A percentile compares a stretch with the other conserved stretches of the same genome.
Conservation (phyloP, 2,329 filamentous ascomycete genomes). For the Penicillium sp. region DNA sequence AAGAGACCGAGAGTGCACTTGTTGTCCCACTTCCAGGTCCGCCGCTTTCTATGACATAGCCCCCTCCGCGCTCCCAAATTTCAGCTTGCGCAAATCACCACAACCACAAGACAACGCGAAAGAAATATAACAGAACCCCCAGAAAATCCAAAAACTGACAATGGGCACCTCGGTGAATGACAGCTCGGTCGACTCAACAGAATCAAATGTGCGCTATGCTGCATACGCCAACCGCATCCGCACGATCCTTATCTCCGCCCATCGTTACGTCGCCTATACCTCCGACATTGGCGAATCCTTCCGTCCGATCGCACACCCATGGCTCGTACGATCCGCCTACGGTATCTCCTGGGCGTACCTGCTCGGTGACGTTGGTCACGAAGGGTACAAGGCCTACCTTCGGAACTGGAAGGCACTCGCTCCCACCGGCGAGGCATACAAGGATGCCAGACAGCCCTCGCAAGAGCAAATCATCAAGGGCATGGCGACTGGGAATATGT, state of each 20-base stretch:
- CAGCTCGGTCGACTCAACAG: constrained; percentile 73
- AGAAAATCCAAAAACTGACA: constrained; percentile 11
- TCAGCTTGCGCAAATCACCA: background rate
- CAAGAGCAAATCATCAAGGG: constrained; percentile 32
- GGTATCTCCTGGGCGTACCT: constrained; percentile 91
- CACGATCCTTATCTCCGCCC: constrained; percentile 82
- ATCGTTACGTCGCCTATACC: constrained; percentile 96
- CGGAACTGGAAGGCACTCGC: constrained; percentile 74
- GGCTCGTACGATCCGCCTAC: constrained; percentile 76
- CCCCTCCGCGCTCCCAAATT: background rate
- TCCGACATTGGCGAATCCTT: constrained; percentile 96
- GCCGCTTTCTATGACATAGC: constrained; percentile 5
- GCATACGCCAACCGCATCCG: constrained; percentile 82
- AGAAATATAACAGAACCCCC: too few species aligned
- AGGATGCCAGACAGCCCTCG: constrained; percentile 36
- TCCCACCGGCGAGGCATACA: constrained; percentile 56
- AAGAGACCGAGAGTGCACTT: background rate
- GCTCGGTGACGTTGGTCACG: constrained; percentile 81
- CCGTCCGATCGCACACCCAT: constrained; percentile 83
- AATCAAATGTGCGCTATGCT: constrained; percentile 82
- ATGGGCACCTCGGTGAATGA: constrained; percentile 13
- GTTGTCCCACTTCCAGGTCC: background rate
- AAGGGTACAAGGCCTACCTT: constrained; percentile 92
- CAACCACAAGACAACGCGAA: background rate
- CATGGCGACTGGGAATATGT: constrained; percentile 37